Evolutionary conservation across 352 stramenopile species (phyloP), one percentile per base, ranked within the genome.

Genomic region (Pythium aristosporum): DNA sequence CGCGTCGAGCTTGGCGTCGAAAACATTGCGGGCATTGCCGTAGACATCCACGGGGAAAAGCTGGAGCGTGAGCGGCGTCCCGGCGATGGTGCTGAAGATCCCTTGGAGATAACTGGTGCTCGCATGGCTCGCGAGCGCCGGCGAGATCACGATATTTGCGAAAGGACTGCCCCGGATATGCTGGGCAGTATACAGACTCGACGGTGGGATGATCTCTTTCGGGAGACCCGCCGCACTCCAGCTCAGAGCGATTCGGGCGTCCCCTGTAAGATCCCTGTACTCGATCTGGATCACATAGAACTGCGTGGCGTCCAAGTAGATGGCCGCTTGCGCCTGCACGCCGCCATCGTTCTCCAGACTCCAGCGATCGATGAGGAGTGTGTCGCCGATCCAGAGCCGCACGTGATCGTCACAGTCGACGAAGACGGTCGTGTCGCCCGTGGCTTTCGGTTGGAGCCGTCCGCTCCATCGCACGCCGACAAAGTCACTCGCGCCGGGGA

Each of bases 361-460:
- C 82, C 81, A 94, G 21, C 62, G 65, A 67, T 92, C 85, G 32
- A 94, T 72, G 0, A 94, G 52, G 20, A 94, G 61, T 7, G 76
- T 25, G 51, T 87, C 78, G 5, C 81, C 74, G 36, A 94, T 48
- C 80, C 82, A 94, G 28, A 94, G 61, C 3, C 85, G 78, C 11
- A 76, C 65, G 28, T 85, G 75, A 28, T 88, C 81, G 32, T 88
- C 72, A 23, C 65, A 70, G 10, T 73, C 71, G 2, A 90, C 62
- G 21, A 61, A 75, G 16, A 94, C 72, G 9, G 72, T 88, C 6
- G 64, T 79, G 36, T 77, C 65, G 7, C 60, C 75, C 0, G 72
- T 73, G 9, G 32, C 47, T 55, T 73, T 72, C n/a, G 75, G 75
- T 34, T 89, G 86, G 7, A 94, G n/a, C 13, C 75, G 78, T 9